A percentile compares a stretch with the other conserved stretches of the same genome.
Conservation (phyloP, 805 yeast species). For the Millerago galiae region DNA sequence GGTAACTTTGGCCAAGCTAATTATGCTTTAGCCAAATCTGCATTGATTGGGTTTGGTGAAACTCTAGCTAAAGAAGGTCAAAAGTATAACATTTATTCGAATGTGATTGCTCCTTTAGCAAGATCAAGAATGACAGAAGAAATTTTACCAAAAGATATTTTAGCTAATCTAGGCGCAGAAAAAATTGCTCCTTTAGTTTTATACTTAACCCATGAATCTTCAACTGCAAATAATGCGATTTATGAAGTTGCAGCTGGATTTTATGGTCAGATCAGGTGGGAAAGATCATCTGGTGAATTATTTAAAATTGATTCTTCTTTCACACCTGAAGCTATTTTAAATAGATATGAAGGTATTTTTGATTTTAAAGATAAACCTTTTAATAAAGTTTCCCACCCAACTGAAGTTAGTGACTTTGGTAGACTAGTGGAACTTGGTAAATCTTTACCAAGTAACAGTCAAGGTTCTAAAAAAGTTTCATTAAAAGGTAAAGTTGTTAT, state of each 20-base stretch:
- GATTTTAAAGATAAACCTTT: constrained; percentile 55
- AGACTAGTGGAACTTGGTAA: constrained; percentile 47
- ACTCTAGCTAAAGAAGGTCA: constrained; percentile 93
- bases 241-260: constrained; percentile 95
- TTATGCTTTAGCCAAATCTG: constrained; percentile 90
- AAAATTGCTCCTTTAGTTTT: constrained; percentile 90
- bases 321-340: constrained; percentile 80
- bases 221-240: constrained; percentile 62
- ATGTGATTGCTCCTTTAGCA: constrained; percentile 91
- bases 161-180: constrained; percentile 77
- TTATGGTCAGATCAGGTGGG: constrained; percentile 90
- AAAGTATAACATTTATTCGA: constrained; percentile 75
- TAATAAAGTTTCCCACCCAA: constrained; percentile 59
- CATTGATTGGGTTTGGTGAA: constrained; percentile 85
- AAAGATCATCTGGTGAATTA: constrained; percentile 79
- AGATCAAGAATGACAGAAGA: constrained; percentile 95
- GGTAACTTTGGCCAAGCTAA: constrained; percentile 97
- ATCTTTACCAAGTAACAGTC: constrained; percentile 49
- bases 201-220: constrained; percentile 63
- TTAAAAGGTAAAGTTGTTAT: constrained; percentile 81
- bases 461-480: constrained; percentile 50
- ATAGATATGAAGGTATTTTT: constrained; percentile 54
- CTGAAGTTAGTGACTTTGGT: constrained; percentile 64
- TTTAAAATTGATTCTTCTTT: constrained; percentile 72
- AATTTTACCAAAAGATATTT: constrained; percentile 76